Percentiles rank a stretch among this genome's conserved stretches.
These are phyloP conservation scores for Nigrospora oryzae DNA, from an alignment of 2,329 filamentous ascomycete species.

Conservation along the genomic window DNA sequence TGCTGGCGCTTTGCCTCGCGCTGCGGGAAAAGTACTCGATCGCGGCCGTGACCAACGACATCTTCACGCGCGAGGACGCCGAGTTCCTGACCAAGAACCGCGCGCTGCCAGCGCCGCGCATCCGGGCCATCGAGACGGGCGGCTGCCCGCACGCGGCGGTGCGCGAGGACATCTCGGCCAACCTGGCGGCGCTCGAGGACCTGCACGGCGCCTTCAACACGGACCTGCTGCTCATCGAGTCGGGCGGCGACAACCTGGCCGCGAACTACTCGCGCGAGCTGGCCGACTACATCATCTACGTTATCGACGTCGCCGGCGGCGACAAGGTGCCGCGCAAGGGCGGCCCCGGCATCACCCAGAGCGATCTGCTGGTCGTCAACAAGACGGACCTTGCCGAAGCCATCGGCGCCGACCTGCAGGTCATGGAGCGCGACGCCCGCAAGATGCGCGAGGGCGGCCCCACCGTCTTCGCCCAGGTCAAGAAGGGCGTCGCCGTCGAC, in stretches of 20 bases:
- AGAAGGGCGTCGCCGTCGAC: conserved; percentile 75
- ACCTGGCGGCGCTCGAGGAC: conserved; percentile 85
- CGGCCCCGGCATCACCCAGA: conserved; percentile 93
- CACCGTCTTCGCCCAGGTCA: conserved; percentile 96
- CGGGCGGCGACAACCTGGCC: conserved; percentile 90
- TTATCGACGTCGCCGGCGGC: conserved; percentile 92
- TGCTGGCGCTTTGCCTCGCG: conserved; percentile 84
- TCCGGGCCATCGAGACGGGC: conserved; percentile 94
- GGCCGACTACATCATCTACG: conserved; percentile 96
- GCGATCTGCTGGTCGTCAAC: conserved; percentile 87
- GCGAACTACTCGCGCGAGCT: conserved; percentile 94
- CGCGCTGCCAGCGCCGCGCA: conserved; percentile 74
- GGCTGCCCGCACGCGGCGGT: conserved; percentile 96
- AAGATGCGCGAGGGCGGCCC: conserved; percentile 95
- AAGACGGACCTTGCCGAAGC: conserved; percentile 92
- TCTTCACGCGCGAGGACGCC: conserved; percentile 96
- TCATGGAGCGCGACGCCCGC: conserved; percentile 91
- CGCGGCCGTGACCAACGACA: conserved; percentile 96
- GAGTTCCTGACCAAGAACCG: conserved; percentile 88
- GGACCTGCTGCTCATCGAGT: conserved; percentile 88
- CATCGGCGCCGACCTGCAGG: conserved; percentile 78
- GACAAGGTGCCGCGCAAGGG: conserved; percentile 97
- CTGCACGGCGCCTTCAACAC: conserved; percentile 73
- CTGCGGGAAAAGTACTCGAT: conserved; percentile 77
- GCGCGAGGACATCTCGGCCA: conserved; percentile 90